Evolutionary conservation across 371 early-diverging fungal genomes (phyloP).

Genomic region (Saksenaea vasiformis): DNA sequence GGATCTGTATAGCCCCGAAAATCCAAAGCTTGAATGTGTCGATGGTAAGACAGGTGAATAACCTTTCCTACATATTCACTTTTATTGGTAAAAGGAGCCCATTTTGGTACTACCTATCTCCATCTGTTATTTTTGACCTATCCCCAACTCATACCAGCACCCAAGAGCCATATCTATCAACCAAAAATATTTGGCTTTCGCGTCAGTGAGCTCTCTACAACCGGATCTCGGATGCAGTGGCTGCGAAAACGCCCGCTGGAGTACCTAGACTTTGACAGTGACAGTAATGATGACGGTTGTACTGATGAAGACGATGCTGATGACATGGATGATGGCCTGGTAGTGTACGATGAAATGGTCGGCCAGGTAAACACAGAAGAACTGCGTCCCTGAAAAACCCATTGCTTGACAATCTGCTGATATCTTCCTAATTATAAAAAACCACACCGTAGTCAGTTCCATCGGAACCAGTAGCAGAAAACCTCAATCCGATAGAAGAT

Average conservation of each 20-base stretch:
- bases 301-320: conserved; percentile 24
- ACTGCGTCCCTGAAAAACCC: neutral
- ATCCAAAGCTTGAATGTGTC: conserved; percentile 70
- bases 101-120: conserved; percentile 96
- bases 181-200: conserved; percentile 87
- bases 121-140: conserved; percentile 87
- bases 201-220: conserved; percentile 53
- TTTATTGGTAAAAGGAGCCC: conserved; percentile 66
- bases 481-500: conserved; percentile 14
- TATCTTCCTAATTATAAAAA: neutral
- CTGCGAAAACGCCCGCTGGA: conserved; percentile 59
- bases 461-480: conserved; percentile 18
- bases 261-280: conserved; percentile 33
- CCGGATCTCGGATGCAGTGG: conserved; percentile 82
- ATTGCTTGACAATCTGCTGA: conserved; percentile 2
- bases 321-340: conserved; percentile 12
- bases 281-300: conserved; percentile 36
- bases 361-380: conserved; percentile 12
- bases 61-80: neutral
- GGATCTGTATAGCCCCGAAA: conserved; percentile 85
- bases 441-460: conserved; percentile 10
- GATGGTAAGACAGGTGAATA: conserved; percentile 67
- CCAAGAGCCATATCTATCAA: conserved; percentile 58
- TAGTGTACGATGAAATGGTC: conserved; percentile 10
- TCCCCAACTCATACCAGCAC: conserved; percentile 71